These are phyloP conservation scores for Diaporthe sp. DNA, from an alignment of 2,329 filamentous ascomycete species.

Conservation along the genomic window DNA sequence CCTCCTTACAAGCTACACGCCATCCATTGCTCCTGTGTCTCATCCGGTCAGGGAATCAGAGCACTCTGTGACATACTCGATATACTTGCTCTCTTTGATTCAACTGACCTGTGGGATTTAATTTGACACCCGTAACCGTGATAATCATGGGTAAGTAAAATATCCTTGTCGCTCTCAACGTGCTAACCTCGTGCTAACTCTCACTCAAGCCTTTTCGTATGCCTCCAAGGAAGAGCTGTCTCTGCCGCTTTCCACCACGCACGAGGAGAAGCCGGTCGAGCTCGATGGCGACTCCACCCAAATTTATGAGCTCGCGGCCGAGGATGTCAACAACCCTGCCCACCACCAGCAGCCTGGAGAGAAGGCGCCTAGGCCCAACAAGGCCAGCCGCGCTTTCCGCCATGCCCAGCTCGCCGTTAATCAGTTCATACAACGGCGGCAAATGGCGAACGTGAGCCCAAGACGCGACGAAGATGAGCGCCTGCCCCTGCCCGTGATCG, in stretches of 20 bases:
- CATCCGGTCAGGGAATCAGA: background rate
- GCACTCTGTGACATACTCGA: background rate
- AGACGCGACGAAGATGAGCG: background rate
- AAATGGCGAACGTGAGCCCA: background rate
- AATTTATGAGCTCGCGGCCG: background rate
- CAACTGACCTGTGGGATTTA: background rate
- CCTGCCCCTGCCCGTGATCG: background rate
- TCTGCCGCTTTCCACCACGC: background rate
- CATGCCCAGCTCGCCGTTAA: background rate
- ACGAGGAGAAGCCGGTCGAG: background rate
- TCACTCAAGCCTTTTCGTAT: background rate
- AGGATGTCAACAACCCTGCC: background rate
- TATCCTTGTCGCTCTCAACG: background rate
- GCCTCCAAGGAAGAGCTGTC: background rate
- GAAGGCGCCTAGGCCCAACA: slow-evolving; percentile 2
- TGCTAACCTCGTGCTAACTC: background rate
- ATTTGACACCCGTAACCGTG: background rate
- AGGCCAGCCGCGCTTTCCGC: background rate
- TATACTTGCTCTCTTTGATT: background rate
- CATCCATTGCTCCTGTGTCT: background rate
- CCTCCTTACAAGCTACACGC: background rate
- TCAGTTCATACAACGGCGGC: background rate
- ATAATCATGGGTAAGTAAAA: slow-evolving; percentile 18
- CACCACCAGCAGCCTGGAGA: background rate
- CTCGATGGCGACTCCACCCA: no score